Evolutionary conservation across 176 grass and related monocot genomes (phyloP).

Genomic region (Urochloa ruziziensis): DNA sequence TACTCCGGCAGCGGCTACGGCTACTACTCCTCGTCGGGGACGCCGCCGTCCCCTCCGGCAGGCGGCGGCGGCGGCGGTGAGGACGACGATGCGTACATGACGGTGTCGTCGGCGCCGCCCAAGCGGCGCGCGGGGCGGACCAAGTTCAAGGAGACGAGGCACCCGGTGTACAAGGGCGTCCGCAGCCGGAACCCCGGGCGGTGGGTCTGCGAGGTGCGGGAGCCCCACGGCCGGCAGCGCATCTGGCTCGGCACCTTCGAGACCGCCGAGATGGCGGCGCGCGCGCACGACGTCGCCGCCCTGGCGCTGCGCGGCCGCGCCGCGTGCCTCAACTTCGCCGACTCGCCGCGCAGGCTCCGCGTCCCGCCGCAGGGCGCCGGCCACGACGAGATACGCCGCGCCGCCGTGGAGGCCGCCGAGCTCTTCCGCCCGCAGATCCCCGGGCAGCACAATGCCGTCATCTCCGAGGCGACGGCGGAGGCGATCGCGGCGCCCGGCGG

Average conservation of each 20-base stretch:
- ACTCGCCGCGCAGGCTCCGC: conserved; percentile 53
- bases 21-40: conserved; percentile 20
- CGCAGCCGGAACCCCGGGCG: conserved; percentile 52
- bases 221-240: conserved; percentile 57
- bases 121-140: conserved; percentile 65
- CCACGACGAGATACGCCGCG: conserved; percentile 58
- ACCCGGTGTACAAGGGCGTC: conserved; percentile 81
- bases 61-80: conserved; percentile 3
- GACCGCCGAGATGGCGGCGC: conserved; percentile 83
- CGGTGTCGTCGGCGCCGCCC: conserved; percentile 61
- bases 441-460: neutral
- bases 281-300: conserved; percentile 80
- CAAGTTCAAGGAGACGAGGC: conserved; percentile 78
- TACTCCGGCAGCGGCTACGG: neutral
- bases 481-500: neutral
- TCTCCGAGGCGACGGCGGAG: neutral
- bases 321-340: conserved; percentile 85
- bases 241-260: conserved; percentile 86
- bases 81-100: conserved; percentile 44
- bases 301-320: conserved; percentile 59
- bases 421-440: conserved; percentile 39
- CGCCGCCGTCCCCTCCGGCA: neutral
- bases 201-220: conserved; percentile 80
- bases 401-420: conserved; percentile 57
- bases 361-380: conserved; percentile 41